Percentiles rank a stretch among this genome's conserved stretches.
phyloP scores from a whole-genome alignment of 1,139 yeast genomes.

The Protomyces macrosporus region DNA sequence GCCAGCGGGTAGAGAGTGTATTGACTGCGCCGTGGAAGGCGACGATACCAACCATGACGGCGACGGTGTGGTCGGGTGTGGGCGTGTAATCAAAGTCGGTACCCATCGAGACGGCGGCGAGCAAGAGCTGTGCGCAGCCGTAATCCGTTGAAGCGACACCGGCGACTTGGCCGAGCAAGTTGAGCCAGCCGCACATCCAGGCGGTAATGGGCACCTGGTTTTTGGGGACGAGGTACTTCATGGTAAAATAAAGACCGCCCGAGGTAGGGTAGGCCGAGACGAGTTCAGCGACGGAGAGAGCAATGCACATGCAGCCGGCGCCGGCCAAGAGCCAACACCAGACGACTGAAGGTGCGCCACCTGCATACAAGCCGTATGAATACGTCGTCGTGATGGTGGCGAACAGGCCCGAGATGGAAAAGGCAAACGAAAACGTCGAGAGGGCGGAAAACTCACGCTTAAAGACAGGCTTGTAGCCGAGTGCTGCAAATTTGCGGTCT shows the following conservation, averaged over 20 bases:
- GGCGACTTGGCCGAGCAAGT: constrained; percentile 45
- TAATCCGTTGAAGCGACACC: constrained; percentile 43
- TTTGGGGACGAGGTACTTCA: constrained; percentile 35
- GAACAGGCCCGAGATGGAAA: constrained; percentile 64
- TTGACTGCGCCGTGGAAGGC: constrained; percentile 44
- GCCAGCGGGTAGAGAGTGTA: constrained; percentile 44
- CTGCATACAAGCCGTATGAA: constrained; percentile 33
- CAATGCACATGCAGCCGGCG: constrained; percentile 40
- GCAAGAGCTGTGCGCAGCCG: constrained; percentile 42
- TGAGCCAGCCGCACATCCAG: constrained; percentile 48
- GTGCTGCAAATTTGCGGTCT: constrained; percentile 36
- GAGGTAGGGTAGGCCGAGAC: constrained; percentile 65
- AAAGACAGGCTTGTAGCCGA: constrained; percentile 71
- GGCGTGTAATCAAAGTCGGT: constrained; percentile 43
- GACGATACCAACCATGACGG: constrained; percentile 44
- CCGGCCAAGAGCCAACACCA: constrained; percentile 29
- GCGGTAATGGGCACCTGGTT: constrained; percentile 39
- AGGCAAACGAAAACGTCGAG: constrained; percentile 50
- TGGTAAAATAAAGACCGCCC: constrained; percentile 52
- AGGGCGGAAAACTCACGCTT: constrained; percentile 61
- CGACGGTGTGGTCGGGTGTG: constrained; percentile 43
- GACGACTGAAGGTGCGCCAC: constrained; percentile 27
- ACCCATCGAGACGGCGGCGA: constrained; percentile 45
- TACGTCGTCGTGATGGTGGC: constrained; percentile 55
- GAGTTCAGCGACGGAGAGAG: constrained; percentile 55